Conservation (phyloP, 768 basidiomycete species). For the Epithele typhae region DNA sequence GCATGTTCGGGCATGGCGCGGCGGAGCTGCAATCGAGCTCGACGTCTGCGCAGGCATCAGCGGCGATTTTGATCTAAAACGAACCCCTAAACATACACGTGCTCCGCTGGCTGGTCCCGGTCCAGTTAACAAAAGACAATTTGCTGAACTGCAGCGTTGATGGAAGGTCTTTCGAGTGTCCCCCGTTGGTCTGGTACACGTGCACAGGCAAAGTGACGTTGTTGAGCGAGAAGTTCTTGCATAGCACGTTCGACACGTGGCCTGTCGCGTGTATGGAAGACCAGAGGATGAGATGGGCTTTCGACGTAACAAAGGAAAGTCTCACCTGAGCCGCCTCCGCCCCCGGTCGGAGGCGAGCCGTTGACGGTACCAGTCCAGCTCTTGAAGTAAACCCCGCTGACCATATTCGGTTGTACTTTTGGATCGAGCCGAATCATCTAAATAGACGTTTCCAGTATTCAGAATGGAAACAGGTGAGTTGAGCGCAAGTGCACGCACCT, state of each 20-base stretch:
- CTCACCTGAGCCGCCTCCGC: slow-evolving; percentile 48
- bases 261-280: too few relatives aligned
- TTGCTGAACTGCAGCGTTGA: slow-evolving; percentile 45
- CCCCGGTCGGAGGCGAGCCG: slow-evolving; percentile 51
- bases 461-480: too few relatives aligned
- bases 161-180: slow-evolving; percentile 27
- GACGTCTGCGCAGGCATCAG: slow-evolving; percentile 32
- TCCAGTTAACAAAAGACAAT: slow-evolving; percentile 43
- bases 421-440: slow-evolving; percentile 46
- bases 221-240: slow-evolving; percentile 39
- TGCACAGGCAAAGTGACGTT: slow-evolving; percentile 42
- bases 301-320: background rate
- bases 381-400: slow-evolving; percentile 54
- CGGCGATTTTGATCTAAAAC: background rate
- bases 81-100: slow-evolving; percentile 12
- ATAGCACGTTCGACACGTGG: slow-evolving; percentile 40
- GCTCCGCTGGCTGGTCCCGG: slow-evolving; percentile 35
- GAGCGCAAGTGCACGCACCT: slow-evolving; percentile 25
- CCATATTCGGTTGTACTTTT: slow-evolving; percentile 53
- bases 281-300: background rate
- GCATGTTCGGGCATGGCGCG: slow-evolving; percentile 40
- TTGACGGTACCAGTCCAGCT: slow-evolving; percentile 48
- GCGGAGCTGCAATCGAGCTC: slow-evolving; percentile 46
- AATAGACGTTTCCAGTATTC: too few relatives aligned
- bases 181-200: slow-evolving; percentile 50